Evolutionary conservation across 495 filamentous ascomycete genomes (phyloP), one percentile per base, ranked within the genome.

Genomic region (Neurospora sp.): DNA sequence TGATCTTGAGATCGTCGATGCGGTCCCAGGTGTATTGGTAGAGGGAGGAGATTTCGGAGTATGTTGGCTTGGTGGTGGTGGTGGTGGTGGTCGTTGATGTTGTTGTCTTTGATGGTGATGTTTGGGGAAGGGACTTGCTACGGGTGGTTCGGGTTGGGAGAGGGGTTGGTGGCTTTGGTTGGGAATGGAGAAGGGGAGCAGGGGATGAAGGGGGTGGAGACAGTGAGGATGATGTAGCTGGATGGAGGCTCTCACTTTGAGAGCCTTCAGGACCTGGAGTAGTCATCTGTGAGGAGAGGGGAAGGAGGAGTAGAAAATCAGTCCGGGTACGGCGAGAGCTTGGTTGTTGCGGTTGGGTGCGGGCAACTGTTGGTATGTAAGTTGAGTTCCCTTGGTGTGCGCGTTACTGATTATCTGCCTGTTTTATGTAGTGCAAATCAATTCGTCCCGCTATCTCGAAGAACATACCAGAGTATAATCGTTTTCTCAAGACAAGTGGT

Each of bases 161-260:
- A 16, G 14, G 40, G n/a, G 37, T 20, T 27, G 48, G 48, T 74
- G 70, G 76, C 66, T 75, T 72, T 71, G 72, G 20, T 72, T 69
- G 69, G 71, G 73, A 73, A 70, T 59, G 54, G 76, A 73, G 40
- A 73, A 76, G 72, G 76, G 70, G 71, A 73, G 48, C 62, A 77
- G 72, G 76, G 54, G 72, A 69, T 46, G 70, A 77, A 44, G 73
- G 59, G 71, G 62, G 72, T 3, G 2, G 10, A 14, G 23, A 23
- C n/a, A 35, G 69, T 75, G 62, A 69, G 71, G 20, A 48, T 69
- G 71, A 59, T 27, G 5, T 14, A 59, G 10, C 48, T 27, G 11
- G 48, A 59, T 59, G 48, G 46, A 12, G n/a, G 1, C 11, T 59
- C 20, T 59, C 48, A 27, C 0, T 14, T 27, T 59, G 48, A 59